Evolutionary conservation across 2,329 filamentous ascomycete species (phyloP), one percentile per base, ranked within the genome.

Genomic region (Arthrobotrys iridis): DNA sequence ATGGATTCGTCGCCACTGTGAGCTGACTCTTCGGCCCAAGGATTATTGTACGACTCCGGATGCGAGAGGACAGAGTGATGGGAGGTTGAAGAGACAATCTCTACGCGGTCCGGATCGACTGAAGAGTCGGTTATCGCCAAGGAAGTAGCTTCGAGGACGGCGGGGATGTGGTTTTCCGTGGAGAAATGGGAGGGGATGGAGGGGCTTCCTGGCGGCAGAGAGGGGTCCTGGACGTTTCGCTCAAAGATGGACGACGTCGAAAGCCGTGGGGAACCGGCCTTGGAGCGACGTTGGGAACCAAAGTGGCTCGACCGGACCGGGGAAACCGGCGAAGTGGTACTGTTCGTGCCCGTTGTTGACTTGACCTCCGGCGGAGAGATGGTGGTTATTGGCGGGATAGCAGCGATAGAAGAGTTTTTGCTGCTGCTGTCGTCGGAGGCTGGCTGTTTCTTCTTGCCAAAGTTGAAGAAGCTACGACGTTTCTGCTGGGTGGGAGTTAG

Each of bases 151-250:
- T 97, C 93, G 52, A 98, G 86, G 10, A 96, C 93, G 0, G 94
- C 88, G 5, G 94, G 94, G 78, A 98, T 97, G 81, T 93, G 88
- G 83, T 98, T 93, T 82, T 98, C 94, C 5, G 93, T 97, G 79
- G 93, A 89, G 79, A 98, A 96, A 81, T 98, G 94, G 5, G 91
- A 89, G 2, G 94, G 94, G 76, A 97, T 95, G n/a, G 92, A 91
- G 0, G 92, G 90, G 2, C 92, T 76, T 87, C 89, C 74, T 93
- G 90, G 84, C 13, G 77, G 77, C 8, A 77, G 59, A 20, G 66
- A 62, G 15, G 73, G 50, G 24, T 70, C 76, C 80, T 97, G 94
- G 22, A 98, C 94, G 81, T 93, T 92, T 80, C 94, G 91, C 84
- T 98, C 94, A 81, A 98, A 98, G 79, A 98, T 97, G 8, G 71